These are phyloP conservation scores for Aureobasidium sp. DNA, from an alignment of 2,329 filamentous ascomycete species.

Conservation along the genomic window DNA sequence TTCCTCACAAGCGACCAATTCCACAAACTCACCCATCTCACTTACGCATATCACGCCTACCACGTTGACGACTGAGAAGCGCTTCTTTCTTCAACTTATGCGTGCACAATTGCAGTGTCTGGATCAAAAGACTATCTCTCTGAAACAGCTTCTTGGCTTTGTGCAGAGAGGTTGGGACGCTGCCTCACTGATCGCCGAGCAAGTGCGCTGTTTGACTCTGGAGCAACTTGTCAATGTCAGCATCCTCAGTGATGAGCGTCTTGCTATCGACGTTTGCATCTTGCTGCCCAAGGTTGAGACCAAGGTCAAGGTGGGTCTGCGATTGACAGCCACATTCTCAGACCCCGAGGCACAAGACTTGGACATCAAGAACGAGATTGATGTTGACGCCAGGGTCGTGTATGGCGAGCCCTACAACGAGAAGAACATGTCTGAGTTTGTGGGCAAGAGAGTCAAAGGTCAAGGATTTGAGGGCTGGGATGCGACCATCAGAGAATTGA, in stretches of 20 bases:
- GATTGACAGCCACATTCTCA: constrained; percentile 40
- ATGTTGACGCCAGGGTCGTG: constrained; percentile 49
- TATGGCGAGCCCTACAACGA: constrained; percentile 75
- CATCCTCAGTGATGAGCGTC: constrained; percentile 56
- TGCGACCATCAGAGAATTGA: constrained; percentile 35
- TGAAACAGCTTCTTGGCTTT: constrained; percentile 49
- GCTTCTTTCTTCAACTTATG: constrained; percentile 68
- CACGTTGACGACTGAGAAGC: constrained; percentile 52
- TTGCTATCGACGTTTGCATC: constrained; percentile 54
- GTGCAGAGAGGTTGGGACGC: constrained; percentile 60
- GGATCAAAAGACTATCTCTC: constrained; percentile 47
- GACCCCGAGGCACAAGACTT: constrained; percentile 47
- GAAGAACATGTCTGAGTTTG: constrained; percentile 64
- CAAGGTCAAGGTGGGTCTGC: constrained; percentile 57
- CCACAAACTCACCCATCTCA: constrained; percentile 46
- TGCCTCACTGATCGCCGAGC: constrained; percentile 49
- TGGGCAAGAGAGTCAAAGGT: constrained; percentile 44
- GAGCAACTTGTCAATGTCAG: constrained; percentile 56
- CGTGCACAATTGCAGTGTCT: constrained; percentile 58
- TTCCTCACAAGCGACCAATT: constrained; percentile 11
- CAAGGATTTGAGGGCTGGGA: constrained; percentile 33
- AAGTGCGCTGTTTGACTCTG: constrained; percentile 54
- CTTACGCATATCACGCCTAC: constrained; percentile 60
- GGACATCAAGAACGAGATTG: constrained; percentile 35
- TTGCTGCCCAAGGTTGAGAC: constrained; percentile 58